These are phyloP conservation scores for Corynespora cassiicola DNA, from an alignment of 2,329 filamentous ascomycete genomes.

Conservation along the genomic window DNA sequence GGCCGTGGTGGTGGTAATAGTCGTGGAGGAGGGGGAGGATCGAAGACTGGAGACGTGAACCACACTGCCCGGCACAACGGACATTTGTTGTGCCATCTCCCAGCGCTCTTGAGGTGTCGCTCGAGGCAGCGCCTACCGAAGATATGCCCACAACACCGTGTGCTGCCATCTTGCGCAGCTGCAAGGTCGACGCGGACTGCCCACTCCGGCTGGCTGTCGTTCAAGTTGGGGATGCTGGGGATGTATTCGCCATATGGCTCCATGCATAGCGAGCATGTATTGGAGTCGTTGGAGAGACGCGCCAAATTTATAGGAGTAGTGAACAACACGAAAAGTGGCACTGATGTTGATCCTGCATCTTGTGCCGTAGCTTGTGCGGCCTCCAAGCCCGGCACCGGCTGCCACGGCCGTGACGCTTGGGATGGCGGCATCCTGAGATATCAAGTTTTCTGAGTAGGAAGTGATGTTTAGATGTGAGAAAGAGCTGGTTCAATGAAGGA, in stretches of 20 bases:
- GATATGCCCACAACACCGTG: conserved; percentile 11
- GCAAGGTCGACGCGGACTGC: conserved; percentile 10
- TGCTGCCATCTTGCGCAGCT: conserved; percentile 5
- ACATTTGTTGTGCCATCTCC: conserved; percentile 13
- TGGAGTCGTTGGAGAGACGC: not conserved
- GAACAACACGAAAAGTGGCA: too few species aligned
- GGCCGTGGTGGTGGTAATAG: too few species aligned
- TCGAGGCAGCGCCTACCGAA: conserved; percentile 10
- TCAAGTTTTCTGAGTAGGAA: too few species aligned
- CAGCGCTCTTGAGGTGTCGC: conserved; percentile 5
- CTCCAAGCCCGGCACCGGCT: too few species aligned
- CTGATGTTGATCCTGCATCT: too few species aligned
- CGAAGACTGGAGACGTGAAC: too few species aligned
- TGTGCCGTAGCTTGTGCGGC: too few species aligned
- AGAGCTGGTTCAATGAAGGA: too few species aligned
- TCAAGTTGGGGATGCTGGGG: not conserved
- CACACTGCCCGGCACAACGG: conserved; percentile 13
- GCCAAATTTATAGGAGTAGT: conserved; percentile 1
- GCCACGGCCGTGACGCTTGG: too few species aligned
- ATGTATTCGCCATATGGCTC: conserved; percentile 3
- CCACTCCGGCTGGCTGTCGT: conserved; percentile 9
- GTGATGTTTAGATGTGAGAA: too few species aligned
- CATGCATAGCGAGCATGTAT: conserved; percentile 8
- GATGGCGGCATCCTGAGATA: too few species aligned
- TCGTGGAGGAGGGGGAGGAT: too few species aligned